These are phyloP conservation scores for Linaria vulgaris DNA, from an alignment of 257 asterid species.

Conservation along the genomic window DNA sequence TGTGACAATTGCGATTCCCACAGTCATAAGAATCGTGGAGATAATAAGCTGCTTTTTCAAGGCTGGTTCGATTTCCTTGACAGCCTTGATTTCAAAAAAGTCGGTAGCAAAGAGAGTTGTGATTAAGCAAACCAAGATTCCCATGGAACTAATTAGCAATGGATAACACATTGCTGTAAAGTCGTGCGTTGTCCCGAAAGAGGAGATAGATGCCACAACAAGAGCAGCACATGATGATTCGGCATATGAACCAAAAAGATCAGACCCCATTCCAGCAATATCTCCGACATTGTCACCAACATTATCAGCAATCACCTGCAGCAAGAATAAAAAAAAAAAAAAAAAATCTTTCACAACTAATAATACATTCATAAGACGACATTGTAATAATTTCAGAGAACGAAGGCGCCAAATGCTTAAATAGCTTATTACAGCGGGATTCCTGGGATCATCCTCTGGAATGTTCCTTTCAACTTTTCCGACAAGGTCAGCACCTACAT, in stretches of 20 bases:
- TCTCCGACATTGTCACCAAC: constrained; percentile 98
- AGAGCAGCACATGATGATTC: constrained; percentile 71
- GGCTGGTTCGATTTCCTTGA: constrained; percentile 59
- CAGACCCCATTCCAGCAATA: constrained; percentile 88
- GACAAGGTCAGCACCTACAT: constrained; percentile 63
- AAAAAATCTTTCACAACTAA: constrained; percentile 1
- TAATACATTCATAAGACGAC: too few species aligned
- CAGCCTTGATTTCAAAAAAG: constrained; percentile 54
- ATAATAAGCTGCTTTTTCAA: constrained; percentile 71
- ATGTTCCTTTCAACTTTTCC: constrained; percentile 57
- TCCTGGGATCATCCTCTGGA: constrained; percentile 59
- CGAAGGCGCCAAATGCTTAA: too few species aligned
- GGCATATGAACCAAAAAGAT: constrained; percentile 67
- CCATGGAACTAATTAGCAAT: constrained; percentile 76
- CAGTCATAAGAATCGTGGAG: constrained; percentile 76
- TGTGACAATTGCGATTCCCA: constrained; percentile 66
- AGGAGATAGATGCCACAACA: constrained; percentile 66
- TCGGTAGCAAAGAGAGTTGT: constrained; percentile 72
- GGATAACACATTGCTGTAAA: constrained; percentile 81
- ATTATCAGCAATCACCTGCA: constrained; percentile 92
- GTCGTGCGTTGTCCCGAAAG: constrained; percentile 62
- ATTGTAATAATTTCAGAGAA: too few species aligned
- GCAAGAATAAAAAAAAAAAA: constrained; percentile 23
- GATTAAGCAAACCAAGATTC: constrained; percentile 73
- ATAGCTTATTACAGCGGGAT: constrained; percentile 60